A percentile compares a stretch with the other conserved stretches of the same genome.
Evolutionary conservation across 2,329 filamentous ascomycete genomes (phyloP).

Genomic region (Penicillium sp.): DNA sequence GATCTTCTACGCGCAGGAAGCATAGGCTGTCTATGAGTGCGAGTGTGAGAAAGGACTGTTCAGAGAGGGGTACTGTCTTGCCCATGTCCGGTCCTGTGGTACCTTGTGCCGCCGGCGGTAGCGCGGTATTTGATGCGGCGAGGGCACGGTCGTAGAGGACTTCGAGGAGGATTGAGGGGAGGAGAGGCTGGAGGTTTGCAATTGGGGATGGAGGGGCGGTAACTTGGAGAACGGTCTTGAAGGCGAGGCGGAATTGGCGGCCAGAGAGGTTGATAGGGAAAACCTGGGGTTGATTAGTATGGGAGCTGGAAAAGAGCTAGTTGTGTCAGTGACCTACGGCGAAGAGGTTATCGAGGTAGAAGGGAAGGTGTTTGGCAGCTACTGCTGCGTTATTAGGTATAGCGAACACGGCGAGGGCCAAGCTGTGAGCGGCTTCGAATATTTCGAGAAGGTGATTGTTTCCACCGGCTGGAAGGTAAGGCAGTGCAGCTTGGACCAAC

Average conservation of each 20-base stretch:
- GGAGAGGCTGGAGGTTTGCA: slow-evolving; percentile 71
- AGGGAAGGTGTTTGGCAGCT: slow-evolving; percentile 73
- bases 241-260: slow-evolving; percentile 85
- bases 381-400: slow-evolving; percentile 76
- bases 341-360: slow-evolving; percentile 83
- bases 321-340: slow-evolving; percentile 44
- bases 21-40: slow-evolving; percentile 81
- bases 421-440: slow-evolving; percentile 88
- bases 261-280: slow-evolving; percentile 80
- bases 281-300: slow-evolving; percentile 47
- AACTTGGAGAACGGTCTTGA: slow-evolving; percentile 82
- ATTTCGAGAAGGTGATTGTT: slow-evolving; percentile 66
- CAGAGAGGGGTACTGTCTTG: slow-evolving; percentile 57
- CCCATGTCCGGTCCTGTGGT: slow-evolving; percentile 41
- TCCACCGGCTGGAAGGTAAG: slow-evolving; percentile 70
- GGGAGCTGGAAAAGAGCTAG: neutral
- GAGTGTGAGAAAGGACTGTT: slow-evolving; percentile 77
- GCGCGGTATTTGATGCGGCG: slow-evolving; percentile 57
- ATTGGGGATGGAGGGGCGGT: slow-evolving; percentile 79
- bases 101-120: slow-evolving; percentile 46
- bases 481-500: slow-evolving; percentile 73
- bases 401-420: slow-evolving; percentile 78
- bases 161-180: slow-evolving; percentile 82
- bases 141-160: slow-evolving; percentile 71
- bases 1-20: slow-evolving; percentile 68